Conservation (phyloP, 148 eudicot species). For the Spergularia bocconei region DNA sequence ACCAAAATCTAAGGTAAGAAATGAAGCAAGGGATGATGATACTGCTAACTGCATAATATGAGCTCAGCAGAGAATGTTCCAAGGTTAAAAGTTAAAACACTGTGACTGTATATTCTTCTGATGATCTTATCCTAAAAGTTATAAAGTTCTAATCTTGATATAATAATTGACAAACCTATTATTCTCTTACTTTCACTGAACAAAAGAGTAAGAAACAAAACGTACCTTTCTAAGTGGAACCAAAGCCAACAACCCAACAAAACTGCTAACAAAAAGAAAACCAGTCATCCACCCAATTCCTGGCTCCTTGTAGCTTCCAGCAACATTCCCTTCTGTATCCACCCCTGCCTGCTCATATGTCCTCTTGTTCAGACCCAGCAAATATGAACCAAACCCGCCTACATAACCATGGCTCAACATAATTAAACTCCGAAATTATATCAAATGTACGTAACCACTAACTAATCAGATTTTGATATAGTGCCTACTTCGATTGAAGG, state of each 20-base stretch:
- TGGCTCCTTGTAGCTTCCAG: constrained; percentile 57
- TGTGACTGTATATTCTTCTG: constrained; percentile 11
- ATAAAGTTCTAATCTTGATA: constrained; percentile 13
- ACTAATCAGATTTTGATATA: background rate
- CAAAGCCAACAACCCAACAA: constrained; percentile 72
- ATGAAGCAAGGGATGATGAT: constrained; percentile 2
- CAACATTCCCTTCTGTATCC: constrained; percentile 65
- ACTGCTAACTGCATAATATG: constrained; percentile 7
- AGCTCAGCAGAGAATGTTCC: constrained; percentile 22
- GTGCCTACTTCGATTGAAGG: background rate
- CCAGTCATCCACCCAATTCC: constrained; percentile 83
- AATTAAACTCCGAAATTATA: background rate
- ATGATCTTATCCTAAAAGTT: constrained; percentile 12
- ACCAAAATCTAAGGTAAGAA: constrained; percentile 19
- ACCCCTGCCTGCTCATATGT: constrained; percentile 79
- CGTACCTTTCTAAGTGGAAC: constrained; percentile 83
- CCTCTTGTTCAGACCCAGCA: constrained; percentile 69
- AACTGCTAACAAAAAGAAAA: constrained; percentile 65
- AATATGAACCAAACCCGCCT: constrained; percentile 90
- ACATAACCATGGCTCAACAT: background rate
- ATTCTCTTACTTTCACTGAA: constrained; percentile 1
- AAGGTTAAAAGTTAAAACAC: background rate
- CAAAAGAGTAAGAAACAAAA: background rate
- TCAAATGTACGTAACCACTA: background rate
- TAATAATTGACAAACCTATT: constrained; percentile 11